These are phyloP conservation scores for Coemansia sp. DNA, from an alignment of 192 early-diverging fungal genomes.

Conservation along the genomic window DNA sequence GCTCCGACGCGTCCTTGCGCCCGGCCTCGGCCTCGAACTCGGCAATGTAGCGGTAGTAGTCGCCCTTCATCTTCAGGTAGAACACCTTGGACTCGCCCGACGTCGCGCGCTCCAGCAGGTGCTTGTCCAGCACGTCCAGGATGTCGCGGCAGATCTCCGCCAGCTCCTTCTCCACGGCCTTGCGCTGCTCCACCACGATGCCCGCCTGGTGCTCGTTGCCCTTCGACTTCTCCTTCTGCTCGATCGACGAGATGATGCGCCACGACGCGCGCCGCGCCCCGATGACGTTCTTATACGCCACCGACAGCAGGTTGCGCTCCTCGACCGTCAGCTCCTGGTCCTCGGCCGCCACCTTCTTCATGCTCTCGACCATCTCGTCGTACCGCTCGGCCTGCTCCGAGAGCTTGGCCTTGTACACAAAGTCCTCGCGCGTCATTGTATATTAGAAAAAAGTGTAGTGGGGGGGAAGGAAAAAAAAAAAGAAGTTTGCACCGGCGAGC, in stretches of 20 bases:
- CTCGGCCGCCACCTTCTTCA: constrained; percentile 64
- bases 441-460: constrained; percentile 3
- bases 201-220: constrained; percentile 73
- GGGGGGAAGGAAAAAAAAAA: too few species aligned
- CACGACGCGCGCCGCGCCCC: constrained; percentile 95
- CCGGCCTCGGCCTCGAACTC: constrained; percentile 88
- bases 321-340: constrained; percentile 80
- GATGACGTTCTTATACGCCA: constrained; percentile 99
- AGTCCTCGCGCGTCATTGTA: constrained; percentile 58
- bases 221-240: constrained; percentile 90
- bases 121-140: constrained; percentile 77
- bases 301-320: constrained; percentile 95
- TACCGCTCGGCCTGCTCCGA: constrained; percentile 99
- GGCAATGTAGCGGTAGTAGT: constrained; percentile 99
- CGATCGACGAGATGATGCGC: constrained; percentile 96
- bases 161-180: constrained; percentile 92
- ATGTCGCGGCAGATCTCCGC: constrained; percentile 94
- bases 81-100: constrained; percentile 98
- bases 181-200: constrained; percentile 89
- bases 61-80: constrained; percentile 99
- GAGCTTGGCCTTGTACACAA: constrained; percentile 98
- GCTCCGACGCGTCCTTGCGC: constrained; percentile 81
- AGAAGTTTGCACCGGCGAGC: not conserved
- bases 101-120: constrained; percentile 82
- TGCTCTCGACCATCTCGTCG: constrained; percentile 85